Evolutionary conservation across 129 eudicot genomes (phyloP), one percentile per base, ranked within the genome.

Genomic region (Ambrosia trifida): DNA sequence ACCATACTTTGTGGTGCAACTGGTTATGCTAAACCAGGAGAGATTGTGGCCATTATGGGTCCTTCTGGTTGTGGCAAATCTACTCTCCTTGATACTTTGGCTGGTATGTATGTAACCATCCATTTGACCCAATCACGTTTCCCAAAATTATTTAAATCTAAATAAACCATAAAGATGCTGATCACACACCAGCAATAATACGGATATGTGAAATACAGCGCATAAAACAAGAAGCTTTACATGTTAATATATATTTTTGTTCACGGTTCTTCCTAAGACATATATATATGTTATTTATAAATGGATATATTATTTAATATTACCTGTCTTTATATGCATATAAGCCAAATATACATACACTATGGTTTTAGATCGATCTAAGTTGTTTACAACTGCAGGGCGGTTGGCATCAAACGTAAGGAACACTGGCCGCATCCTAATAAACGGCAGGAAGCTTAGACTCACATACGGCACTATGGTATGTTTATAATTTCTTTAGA

Each of bases 1-100:
- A 65, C 79, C 32, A 75, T 88, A 8, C 81, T 91, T 57, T 57
- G 56, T 50, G 90, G 88, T 33, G 63, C 81, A 4, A 82, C 76
- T 20, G 96, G 97, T 11, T 88, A 78, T 80, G 97, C 90, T 7
- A 61, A 71, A 41, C 88, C 97, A 1, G 96, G 97, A n/a, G 87
- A 91, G 59, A 80, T 86, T 8, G 80, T 88, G 73, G 96, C 97
- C 20, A 68, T 91, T 7, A 82, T 91, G 96, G 97, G 97, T 33
- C 97, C 97, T 82, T 91, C 97, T 62, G 97, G 97, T 17, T 85
- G 85, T 59, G 97, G 96, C 75, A 91, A 88, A 54, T 87, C 97
- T 52, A 88, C 94, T 16, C 97, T 88, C 71, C 90, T 91, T 61
- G 97, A 91, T 74, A 84, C 96, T 44, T 81, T 91, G 66, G 88